These are phyloP conservation scores for Prunus mongolica DNA, from an alignment of 306 rosid species.

Conservation along the genomic window DNA sequence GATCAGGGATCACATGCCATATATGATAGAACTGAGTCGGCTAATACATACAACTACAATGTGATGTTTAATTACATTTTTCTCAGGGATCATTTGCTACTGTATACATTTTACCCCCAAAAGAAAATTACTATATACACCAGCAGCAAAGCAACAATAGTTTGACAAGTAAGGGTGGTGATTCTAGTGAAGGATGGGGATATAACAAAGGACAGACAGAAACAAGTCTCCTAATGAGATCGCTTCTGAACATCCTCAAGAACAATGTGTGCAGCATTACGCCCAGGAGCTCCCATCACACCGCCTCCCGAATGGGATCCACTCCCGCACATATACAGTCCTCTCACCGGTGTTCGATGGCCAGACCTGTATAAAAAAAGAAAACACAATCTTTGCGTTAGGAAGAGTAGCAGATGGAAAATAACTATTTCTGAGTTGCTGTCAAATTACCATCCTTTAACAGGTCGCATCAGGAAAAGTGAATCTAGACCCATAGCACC, in stretches of 20 bases:
- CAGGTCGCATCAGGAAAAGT: conserved; percentile 79
- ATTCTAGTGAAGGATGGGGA: not conserved
- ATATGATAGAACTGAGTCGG: too few relatives aligned
- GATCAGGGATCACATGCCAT: too few relatives aligned
- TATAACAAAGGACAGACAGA: not conserved
- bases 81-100: not conserved
- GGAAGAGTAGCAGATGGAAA: not conserved
- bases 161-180: not conserved
- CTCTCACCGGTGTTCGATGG: too few relatives aligned
- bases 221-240: not conserved
- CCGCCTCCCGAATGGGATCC: too few relatives aligned
- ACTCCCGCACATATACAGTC: too few relatives aligned
- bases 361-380: too few relatives aligned
- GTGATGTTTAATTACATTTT: not conserved
- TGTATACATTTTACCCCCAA: too few relatives aligned
- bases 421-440: not conserved
- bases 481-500: conserved; percentile 97
- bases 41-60: not conserved
- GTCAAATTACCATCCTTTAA: conserved; percentile 68
- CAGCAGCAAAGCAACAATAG: not conserved
- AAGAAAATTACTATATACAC: too few relatives aligned
- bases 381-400: not conserved
- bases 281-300: too few relatives aligned
- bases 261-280: too few relatives aligned
- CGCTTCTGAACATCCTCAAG: not conserved